These are phyloP conservation scores for Chlamydomonas incerta DNA, from an alignment of 139 green algal species.

Conservation along the genomic window DNA sequence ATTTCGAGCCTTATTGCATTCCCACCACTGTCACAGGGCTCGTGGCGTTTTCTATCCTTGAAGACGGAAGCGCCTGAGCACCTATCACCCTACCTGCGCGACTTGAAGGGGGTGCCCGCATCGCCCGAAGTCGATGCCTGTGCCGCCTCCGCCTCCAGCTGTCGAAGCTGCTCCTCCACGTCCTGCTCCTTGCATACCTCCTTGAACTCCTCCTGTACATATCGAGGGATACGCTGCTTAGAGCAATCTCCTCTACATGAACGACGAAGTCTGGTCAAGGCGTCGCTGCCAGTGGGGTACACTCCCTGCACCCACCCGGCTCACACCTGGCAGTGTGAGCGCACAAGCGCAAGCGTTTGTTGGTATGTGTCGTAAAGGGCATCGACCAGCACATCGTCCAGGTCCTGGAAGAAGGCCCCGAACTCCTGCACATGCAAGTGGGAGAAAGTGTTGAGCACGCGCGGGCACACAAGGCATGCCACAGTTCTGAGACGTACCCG, in stretches of 20 bases:
- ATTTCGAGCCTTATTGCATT: no score
- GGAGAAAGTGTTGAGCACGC: not conserved
- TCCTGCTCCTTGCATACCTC: slow-evolving; percentile 38
- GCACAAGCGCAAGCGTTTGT: slow-evolving; percentile 34
- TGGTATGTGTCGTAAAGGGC: slow-evolving; percentile 43
- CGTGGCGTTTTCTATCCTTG: no score
- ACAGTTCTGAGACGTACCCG: not conserved
- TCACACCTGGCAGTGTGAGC: slow-evolving; percentile 49
- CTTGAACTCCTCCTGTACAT: slow-evolving; percentile 33
- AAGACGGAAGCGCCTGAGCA: no score
- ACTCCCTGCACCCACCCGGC: no score
- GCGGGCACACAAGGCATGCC: no score
- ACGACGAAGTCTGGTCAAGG: no score
- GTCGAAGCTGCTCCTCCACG: not conserved
- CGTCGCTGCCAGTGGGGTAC: no score
- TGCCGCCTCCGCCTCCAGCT: slow-evolving; percentile 1
- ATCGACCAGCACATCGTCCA: slow-evolving; percentile 15
- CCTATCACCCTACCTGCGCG: not conserved
- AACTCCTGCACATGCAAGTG: slow-evolving; percentile 30
- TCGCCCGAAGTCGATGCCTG: not conserved
- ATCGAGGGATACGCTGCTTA: no score
- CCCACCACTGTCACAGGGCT: no score
- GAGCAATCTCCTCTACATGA: no score
- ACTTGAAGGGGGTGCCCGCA: not conserved
- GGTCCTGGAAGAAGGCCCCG: slow-evolving; percentile 11